Percentiles rank a stretch among this genome's conserved stretches.
These are phyloP conservation scores for Botrytis byssoidea DNA, from an alignment of 2,329 filamentous ascomycete genomes.

Conservation along the genomic window DNA sequence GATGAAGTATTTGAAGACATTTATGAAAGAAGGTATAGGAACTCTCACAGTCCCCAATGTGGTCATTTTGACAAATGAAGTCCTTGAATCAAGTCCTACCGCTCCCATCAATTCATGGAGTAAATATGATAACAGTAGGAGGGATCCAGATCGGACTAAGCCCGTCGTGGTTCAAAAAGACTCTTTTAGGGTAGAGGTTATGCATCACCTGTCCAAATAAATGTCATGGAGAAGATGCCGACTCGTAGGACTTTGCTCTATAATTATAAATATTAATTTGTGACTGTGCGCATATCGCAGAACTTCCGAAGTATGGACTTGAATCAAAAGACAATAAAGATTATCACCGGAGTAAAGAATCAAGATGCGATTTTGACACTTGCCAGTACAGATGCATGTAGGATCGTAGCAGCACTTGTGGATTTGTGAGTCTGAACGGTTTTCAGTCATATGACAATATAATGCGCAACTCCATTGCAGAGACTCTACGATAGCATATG, in stretches of 20 bases:
- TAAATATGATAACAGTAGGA: neutral
- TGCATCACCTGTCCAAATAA: neutral
- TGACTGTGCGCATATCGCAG: conserved; percentile 31
- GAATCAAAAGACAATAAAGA: neutral
- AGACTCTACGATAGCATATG: neutral
- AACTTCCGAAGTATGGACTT: neutral
- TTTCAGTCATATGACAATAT: neutral
- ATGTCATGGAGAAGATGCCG: neutral
- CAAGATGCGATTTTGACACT: conserved; percentile 20
- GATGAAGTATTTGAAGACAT: neutral
- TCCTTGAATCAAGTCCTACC: neutral
- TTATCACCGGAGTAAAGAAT: conserved; percentile 17
- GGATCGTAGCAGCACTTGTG: neutral
- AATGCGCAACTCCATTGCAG: neutral
- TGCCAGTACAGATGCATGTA: conserved; percentile 15
- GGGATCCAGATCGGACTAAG: neutral
- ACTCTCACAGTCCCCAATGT: neutral
- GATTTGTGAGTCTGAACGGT: neutral
- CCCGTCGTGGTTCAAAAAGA: neutral
- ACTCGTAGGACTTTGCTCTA: conserved; percentile 22
- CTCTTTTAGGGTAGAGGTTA: neutral
- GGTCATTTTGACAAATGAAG: neutral
- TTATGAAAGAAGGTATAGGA: neutral
- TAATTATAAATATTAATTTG: conserved; percentile 23
- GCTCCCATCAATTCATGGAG: neutral